A percentile compares a stretch with the other conserved stretches of the same genome.
Conservation (phyloP, 139 green algal species). For the Ulvella scutata region DNA sequence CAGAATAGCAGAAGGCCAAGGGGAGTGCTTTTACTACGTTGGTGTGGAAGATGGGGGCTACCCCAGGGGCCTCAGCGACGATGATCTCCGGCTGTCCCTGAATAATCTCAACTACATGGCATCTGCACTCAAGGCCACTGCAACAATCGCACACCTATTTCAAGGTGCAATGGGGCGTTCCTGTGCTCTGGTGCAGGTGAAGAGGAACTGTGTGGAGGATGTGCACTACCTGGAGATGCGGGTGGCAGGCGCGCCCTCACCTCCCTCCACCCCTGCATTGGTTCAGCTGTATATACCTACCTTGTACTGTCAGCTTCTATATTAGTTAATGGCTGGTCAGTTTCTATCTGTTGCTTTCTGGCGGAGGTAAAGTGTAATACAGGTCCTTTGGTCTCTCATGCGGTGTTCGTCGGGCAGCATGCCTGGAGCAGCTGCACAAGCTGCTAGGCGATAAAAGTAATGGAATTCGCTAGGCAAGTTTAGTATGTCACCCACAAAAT, state of each 20-base stretch:
- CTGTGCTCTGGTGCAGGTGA: constrained; percentile 40
- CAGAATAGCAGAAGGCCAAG: constrained; percentile 58
- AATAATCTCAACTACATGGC: constrained; percentile 36
- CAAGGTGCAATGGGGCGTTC: constrained; percentile 20
- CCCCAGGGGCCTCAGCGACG: constrained; percentile 38
- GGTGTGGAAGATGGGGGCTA: constrained; percentile 79
- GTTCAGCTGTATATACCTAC: too few relatives aligned
- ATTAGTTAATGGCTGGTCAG: too few relatives aligned
- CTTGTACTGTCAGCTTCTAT: too few relatives aligned
- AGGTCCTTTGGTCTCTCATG: too few relatives aligned
- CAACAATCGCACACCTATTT: constrained; percentile 16
- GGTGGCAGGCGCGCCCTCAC: constrained; percentile 25
- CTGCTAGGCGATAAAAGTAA: too few relatives aligned
- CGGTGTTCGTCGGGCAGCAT: too few relatives aligned
- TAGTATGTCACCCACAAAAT: too few relatives aligned
- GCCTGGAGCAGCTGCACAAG: too few relatives aligned
- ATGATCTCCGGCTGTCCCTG: background rate
- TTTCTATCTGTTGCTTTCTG: too few relatives aligned
- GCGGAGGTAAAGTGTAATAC: too few relatives aligned
- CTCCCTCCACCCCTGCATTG: background rate
- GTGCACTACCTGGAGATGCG: constrained; percentile 30
- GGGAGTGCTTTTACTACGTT: constrained; percentile 64
- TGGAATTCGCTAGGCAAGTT: too few relatives aligned
- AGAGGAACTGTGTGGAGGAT: constrained; percentile 17
- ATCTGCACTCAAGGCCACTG: constrained; percentile 22